A percentile compares a stretch with the other conserved stretches of the same genome.
phyloP scores from a whole-genome alignment of 495 filamentous ascomycete species.

The Sabuloglossum arenarium region DNA sequence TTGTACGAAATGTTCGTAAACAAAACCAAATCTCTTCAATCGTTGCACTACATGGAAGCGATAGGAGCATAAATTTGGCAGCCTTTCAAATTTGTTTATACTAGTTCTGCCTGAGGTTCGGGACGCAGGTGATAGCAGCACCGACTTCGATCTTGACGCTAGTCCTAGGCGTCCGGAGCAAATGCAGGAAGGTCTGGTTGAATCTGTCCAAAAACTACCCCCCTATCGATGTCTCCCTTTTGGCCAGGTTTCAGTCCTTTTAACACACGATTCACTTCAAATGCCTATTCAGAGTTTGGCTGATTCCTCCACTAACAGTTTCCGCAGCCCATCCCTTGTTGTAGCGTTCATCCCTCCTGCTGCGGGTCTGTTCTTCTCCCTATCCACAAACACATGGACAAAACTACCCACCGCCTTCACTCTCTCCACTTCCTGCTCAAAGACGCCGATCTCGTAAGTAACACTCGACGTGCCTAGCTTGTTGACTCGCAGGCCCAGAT shows the following conservation, averaged over 20 bases:
- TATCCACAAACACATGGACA: conserved; percentile 73
- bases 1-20: not conserved
- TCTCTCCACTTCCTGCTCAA: conserved; percentile 48
- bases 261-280: too few relatives aligned
- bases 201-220: too few relatives aligned
- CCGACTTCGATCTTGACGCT: too few relatives aligned
- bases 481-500: conserved; percentile 63
- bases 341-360: conserved; percentile 32
- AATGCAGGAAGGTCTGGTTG: too few relatives aligned
- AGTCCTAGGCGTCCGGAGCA: too few relatives aligned
- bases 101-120: too few relatives aligned
- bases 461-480: conserved; percentile 73
- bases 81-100: too few relatives aligned
- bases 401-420: conserved; percentile 76
- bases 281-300: not conserved
- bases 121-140: too few relatives aligned
- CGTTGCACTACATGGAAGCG: not conserved
- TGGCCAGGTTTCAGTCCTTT: too few relatives aligned
- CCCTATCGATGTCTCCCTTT: too few relatives aligned
- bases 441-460: conserved; percentile 82
- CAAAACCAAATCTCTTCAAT: not conserved
- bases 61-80: too few relatives aligned
- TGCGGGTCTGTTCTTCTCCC: conserved; percentile 44
- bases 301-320: conserved; percentile 4
- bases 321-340: conserved; percentile 32